These are phyloP conservation scores for Leccinum pachyderme DNA, from an alignment of 1,284 basidiomycete species.

Conservation along the genomic window DNA sequence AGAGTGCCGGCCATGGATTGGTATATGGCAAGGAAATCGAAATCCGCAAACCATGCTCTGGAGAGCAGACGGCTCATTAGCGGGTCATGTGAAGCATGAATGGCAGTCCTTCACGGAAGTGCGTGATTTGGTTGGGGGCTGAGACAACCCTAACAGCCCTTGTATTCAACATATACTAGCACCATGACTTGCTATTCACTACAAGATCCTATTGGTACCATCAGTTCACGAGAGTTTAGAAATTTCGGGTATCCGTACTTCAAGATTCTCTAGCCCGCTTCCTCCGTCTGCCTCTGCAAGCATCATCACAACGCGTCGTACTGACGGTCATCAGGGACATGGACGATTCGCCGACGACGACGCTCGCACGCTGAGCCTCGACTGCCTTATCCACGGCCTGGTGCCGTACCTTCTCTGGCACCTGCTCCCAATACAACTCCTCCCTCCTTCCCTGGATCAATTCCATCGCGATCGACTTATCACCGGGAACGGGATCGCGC, in stretches of 20 bases:
- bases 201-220: no score
- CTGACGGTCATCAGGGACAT: not conserved
- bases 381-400: slow-evolving; percentile 55
- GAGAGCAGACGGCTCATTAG: no score
- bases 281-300: not conserved
- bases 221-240: not conserved
- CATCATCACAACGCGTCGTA: slow-evolving; percentile 11
- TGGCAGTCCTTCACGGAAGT: no score
- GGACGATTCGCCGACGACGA: not conserved
- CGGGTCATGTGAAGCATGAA: no score
- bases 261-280: not conserved
- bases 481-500: slow-evolving; percentile 9
- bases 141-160: no score
- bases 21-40: no score
- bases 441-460: slow-evolving; percentile 61
- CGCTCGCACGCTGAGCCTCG: not conserved
- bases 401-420: slow-evolving; percentile 65
- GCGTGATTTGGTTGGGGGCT: no score
- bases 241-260: not conserved
- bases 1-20: no score
- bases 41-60: no score
- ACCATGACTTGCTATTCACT: no score
- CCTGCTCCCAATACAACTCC: slow-evolving; percentile 73
- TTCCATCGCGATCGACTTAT: slow-evolving; percentile 46
- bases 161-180: no score